Percentiles rank a stretch among this genome's conserved stretches.
Evolutionary conservation across 176 grass and related monocot species (phyloP).

Genomic region (Phyllostachys edulis): DNA sequence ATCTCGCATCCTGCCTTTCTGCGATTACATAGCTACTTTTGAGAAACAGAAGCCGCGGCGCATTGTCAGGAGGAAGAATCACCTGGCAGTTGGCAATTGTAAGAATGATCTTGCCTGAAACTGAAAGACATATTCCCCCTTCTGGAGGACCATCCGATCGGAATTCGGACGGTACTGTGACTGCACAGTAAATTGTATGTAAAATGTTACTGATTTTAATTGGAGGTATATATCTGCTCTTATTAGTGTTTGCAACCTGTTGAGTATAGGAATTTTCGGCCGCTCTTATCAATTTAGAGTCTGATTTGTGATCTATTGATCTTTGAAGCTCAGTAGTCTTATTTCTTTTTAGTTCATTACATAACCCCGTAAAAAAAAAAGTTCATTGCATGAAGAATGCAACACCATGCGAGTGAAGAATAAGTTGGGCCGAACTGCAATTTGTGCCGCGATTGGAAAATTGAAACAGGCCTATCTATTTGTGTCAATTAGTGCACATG

Average conservation of each 20-base stretch:
- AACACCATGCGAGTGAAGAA: no score
- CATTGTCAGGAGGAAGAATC: not conserved
- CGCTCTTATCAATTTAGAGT: not conserved
- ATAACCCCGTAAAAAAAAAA: no score
- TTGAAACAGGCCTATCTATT: no score
- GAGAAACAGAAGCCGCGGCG: not conserved
- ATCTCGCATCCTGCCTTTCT: not conserved
- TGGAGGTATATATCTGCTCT: not conserved
- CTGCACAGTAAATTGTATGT: no score
- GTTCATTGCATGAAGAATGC: no score
- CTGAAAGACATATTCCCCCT: not conserved
- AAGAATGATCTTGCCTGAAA: not conserved
- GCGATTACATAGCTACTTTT: constrained; percentile 8
- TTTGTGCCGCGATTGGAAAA: no score
- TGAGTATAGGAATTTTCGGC: not conserved
- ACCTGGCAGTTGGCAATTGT: not conserved
- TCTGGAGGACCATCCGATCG: no score
- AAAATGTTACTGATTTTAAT: not conserved
- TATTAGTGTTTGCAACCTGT: not conserved
- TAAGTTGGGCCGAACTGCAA: no score
- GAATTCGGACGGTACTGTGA: no score
- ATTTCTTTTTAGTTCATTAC: not conserved
- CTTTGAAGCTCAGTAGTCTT: not conserved
- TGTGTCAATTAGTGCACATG: no score
- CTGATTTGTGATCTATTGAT: not conserved